Evolutionary conservation across 2,329 filamentous ascomycete species (phyloP), one percentile per base, ranked within the genome.

Genomic region (Stachybotrys echinatus): DNA sequence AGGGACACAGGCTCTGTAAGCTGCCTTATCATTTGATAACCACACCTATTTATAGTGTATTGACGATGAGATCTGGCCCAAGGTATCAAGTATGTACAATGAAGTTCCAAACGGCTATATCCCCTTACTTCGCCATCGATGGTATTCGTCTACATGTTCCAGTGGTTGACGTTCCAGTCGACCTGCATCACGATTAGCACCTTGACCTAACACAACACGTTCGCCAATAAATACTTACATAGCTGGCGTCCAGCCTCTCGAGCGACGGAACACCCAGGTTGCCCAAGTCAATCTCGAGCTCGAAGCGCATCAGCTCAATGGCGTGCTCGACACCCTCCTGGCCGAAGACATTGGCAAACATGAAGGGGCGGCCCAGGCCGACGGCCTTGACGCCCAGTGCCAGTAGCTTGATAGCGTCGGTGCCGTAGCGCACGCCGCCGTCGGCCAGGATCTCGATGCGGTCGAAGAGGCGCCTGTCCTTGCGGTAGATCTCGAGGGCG

Each of bases 311-410:
- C 12, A 81, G 66, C 8, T 61, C 42, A 43, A 71, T 64, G 23
- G 62, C 71, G 61, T 68, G 71, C 57, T 69, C 61, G 3, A 81
- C 73, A 42, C 78, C 77, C 7, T 71, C 69, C 44, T 66, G 61
- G 6, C 77, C 78, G 52, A 71, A 81, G 43, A 76, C 61, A 61
- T 80, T 80, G 53, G 74, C 65, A 57, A 70, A 80, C 75, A 80
- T 78, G 53, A 75, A 72, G 10, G 75, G 71, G 1, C 78, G 63
- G 17, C 76, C 77, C 1, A 81, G 53, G 14, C 77, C 67, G 6
- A 74, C 71, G 12, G 69, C 70, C 55, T 65, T 67, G 48, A 72
- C 72, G 10, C 72, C 71, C 14, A 74, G 66, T 3, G 70, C 64
- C n/a, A 75, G 62, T 10, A 73, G 65, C 54, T 72, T 70, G n/a